Evolutionary conservation across 1,284 basidiomycete genomes (phyloP).

Genomic region (Schizophyllum commune): DNA sequence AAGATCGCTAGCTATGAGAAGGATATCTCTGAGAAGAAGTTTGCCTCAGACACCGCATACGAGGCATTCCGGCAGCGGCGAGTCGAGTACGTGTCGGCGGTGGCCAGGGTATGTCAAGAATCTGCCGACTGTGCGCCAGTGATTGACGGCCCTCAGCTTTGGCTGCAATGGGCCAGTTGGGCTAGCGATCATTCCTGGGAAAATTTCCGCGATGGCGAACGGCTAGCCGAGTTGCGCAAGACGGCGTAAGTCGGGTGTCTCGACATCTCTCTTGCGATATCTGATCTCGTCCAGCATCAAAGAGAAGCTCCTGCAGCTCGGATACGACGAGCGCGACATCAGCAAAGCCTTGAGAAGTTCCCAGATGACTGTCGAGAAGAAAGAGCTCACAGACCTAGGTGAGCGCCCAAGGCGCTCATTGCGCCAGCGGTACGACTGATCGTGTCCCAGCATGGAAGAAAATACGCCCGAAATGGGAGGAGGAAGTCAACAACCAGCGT

Average conservation of each 20-base stretch:
- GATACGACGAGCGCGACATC: background rate
- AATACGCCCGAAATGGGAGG: background rate
- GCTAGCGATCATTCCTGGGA: too few relatives aligned
- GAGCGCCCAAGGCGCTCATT: background rate
- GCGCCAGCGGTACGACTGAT: background rate
- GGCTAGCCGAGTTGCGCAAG: background rate
- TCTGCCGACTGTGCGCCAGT: too few relatives aligned
- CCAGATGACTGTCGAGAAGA: background rate
- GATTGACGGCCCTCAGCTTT: too few relatives aligned
- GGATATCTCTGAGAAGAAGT: background rate
- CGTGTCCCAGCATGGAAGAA: background rate
- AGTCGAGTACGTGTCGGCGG: background rate
- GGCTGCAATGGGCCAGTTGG: too few relatives aligned
- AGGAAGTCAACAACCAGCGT: background rate
- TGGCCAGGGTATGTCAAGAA: background rate
- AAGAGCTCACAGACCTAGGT: background rate
- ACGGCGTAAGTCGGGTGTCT: background rate
- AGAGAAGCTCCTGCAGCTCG: background rate
- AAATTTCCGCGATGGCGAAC: background rate
- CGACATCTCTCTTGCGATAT: too few relatives aligned
- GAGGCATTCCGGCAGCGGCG: background rate
- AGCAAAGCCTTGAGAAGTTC: background rate
- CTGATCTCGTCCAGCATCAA: background rate
- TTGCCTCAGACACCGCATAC: background rate
- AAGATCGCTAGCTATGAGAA: background rate